These are phyloP conservation scores for Tremellales sp. DNA, from an alignment of 1,284 basidiomycete genomes.

Conservation along the genomic window DNA sequence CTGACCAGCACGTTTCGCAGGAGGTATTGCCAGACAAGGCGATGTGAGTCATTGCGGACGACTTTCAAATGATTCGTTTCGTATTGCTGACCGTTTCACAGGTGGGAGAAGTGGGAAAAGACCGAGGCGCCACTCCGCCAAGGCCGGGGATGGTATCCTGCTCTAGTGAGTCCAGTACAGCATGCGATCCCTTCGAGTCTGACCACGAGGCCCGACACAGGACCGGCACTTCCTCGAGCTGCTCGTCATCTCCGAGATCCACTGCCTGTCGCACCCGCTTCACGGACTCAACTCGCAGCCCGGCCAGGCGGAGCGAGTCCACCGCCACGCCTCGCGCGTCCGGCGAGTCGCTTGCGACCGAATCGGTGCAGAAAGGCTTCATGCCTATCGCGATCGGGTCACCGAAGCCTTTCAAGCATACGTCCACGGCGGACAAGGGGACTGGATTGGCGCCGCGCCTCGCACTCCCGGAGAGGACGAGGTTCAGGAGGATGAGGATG, in stretches of 20 bases:
- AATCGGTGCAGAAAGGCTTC: constrained; percentile 42
- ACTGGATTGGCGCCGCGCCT: constrained; percentile 1
- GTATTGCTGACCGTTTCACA: constrained; percentile 4
- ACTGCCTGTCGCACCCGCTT: constrained; percentile 35
- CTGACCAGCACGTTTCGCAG: constrained; percentile 13
- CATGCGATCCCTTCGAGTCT: constrained; percentile 1
- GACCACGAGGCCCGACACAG: constrained; percentile 6
- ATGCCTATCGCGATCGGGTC: constrained; percentile 44
- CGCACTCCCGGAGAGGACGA: constrained; percentile 10
- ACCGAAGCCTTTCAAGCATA: constrained; percentile 45
- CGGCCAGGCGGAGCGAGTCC: constrained; percentile 29
- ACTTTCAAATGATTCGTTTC: neutral
- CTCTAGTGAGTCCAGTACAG: constrained; percentile 21
- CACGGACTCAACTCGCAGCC: constrained; percentile 9
- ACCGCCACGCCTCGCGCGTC: constrained; percentile 39
- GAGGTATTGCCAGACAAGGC: constrained; percentile 40
- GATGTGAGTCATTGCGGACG: constrained; percentile 20
- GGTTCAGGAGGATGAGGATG: neutral
- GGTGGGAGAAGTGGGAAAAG: constrained; percentile 41
- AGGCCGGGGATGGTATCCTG: constrained; percentile 43
- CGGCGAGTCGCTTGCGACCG: constrained; percentile 42
- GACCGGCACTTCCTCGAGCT: constrained; percentile 46
- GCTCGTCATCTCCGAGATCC: constrained; percentile 43
- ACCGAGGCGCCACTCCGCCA: constrained; percentile 41
- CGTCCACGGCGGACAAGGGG: constrained; percentile 26